Base-by-base conservation (phyloP, 129 eudicot species). In the Artemisia argyi region DNA sequence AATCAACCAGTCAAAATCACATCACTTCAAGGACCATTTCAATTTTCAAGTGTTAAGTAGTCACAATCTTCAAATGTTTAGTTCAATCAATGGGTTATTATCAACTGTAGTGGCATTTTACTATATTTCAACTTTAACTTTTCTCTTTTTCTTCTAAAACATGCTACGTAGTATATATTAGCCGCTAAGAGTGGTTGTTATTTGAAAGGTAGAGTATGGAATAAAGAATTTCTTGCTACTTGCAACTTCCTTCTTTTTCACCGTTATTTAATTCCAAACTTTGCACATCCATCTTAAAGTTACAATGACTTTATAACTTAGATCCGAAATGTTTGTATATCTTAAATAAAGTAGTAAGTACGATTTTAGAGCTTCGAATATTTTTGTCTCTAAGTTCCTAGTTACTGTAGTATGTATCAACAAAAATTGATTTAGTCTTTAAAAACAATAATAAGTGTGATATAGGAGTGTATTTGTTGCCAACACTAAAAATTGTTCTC, bases 101-200 rank as follows among this genome's bases (percentile, higher is more conserved):
- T 12, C 39, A 50, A 60, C 61, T 60, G 5, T 30, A 53, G 72
- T 35, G 12, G 24, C 54, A 22, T 18, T 53, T 51, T 32, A 73
- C 17, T n/a, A 39, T 30, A 65, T 65, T 54, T 55, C 39, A 13
- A 75, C 73, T 66, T 57, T 22, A 54, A 20, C 56, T 65, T 55
- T 66, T n/a, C 16, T 9, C 58, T 15, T 65, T 66, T 75, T 56
- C 24, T 60, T 1, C 14, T 24, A 59, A 58, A 59, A 68, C 56
- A 4, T 77, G 39, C 20, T 32, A n/a, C n/a, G n/a, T n/a, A 69
- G 61, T 22, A 53, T 61, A 68, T 54, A 69, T 61, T 68, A 76
- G 75, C 71, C 62, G 68, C 42, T 56, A 70, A 70, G 76, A 69
- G 81, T 70, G 81, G 76, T 70, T 63, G 28, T 71, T 66, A 61